Base-by-base conservation (phyloP, 169 alveolate genomes). In the Neospora caninum region DNA sequence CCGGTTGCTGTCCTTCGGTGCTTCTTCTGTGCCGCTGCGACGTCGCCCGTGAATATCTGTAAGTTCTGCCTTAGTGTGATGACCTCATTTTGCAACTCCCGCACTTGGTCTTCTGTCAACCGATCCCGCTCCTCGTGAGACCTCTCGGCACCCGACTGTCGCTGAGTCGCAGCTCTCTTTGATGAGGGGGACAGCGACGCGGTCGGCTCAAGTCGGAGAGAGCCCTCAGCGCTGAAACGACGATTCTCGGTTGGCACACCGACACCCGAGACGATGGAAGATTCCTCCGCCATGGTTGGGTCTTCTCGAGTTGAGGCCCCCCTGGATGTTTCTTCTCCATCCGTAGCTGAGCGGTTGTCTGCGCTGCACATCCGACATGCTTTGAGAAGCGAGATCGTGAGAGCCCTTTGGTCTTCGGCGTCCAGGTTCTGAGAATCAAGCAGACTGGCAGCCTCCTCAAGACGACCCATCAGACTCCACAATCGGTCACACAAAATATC, bases 11-110 rank as follows among this genome's bases (percentile, higher is more conserved):
- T 64, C 20, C 89, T 7, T 49, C 39, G 31, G 39, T 49, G 64
- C 64, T 31, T 22, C 36, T 82, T 82, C 36, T 82, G 89, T 6
- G 64, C 64, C 2, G 89, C 89, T 38, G 41, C 43, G 39, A 82
- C 89, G 39, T 27, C 89, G 69, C 64, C 89, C n/a, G 89, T 82
- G 89, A 82, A 82, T 4, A 16, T 9, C 67, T 42, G n/a, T 22
- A 82, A 67, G 67, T 43, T 82, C 39, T 82, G 54, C 27, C 89
- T 22, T 39, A 82, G 89, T 7, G 36, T 36, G 69, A 16, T 82
- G 41, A 82, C 89, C 25, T 82, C 89, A 22, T 41, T 42, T 29
- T 31, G 58, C 67, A 82, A 49, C 25, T 43, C 54, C 16, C 25
- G 2, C 38, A 82, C 54, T 49, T 82, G 89, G 36, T 82, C 38